Base-by-base conservation (phyloP, 805 yeast species). In the Aciculoconidium aculeatum region DNA sequence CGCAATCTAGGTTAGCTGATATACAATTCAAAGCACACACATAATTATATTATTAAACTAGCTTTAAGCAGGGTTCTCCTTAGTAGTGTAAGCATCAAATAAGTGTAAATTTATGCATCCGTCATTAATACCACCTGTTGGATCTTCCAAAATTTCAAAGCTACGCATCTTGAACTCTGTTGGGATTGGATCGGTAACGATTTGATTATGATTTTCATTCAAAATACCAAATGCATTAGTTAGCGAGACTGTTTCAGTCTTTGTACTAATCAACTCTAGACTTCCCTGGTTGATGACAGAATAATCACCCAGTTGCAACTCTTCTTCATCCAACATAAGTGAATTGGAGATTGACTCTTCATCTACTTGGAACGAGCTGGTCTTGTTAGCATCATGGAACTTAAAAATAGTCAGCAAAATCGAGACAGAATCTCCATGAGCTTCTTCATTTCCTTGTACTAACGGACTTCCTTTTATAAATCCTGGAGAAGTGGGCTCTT, bases 51-150 rank as follows among this genome's bases (percentile, higher is more conserved):
- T 18, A 8, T 18, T n/a, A 8, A 18, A 8, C 8, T n/a, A 18
- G 9, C 21, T 9, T 33, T 35, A 56, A 17, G 61, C 53, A 2
- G 67, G 68, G 28, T 65, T 65, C 38, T 64, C 69, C 31, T 47
- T 53, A 2, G 65, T 62, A 12, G 58, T 52, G 38, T 54, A 64
- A 0, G 68, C 65, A 31, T 61, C 68, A 27, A 65, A 60, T 17
- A 61, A 41, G 41, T 58, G 65, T 10, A 65, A 43, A 37, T 56
- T 55, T 15, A 60, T 44, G 28, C 61, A 51, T 8, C 56, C 59
- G 21, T 51, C 56, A 33, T 60, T 59, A 19, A 59, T 27, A 5
- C 32, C 36, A 1, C 33, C 35, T 21, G 53, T 41, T 3, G 62
- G 49, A 31, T 58, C 60, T 36, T 63, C 67, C 21, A 64, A 44